A percentile compares a stretch with the other conserved stretches of the same genome.
Evolutionary conservation across 2,329 filamentous ascomycete species (phyloP).

Genomic region (Phyllosticta paracitricarpa): DNA sequence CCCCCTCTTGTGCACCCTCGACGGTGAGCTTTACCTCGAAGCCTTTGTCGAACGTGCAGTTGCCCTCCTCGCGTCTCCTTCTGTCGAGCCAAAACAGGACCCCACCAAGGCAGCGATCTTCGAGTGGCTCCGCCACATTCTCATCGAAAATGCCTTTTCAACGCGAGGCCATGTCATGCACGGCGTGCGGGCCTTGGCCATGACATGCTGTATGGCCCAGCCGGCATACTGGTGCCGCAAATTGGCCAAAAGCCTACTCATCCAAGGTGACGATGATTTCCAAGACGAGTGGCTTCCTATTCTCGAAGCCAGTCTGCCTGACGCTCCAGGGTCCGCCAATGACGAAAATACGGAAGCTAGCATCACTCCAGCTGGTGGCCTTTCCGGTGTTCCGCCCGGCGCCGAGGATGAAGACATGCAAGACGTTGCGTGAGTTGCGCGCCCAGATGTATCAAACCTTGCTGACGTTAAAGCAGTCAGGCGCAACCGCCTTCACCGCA

Average conservation of each 20-base stretch:
- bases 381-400: background rate
- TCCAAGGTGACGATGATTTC: slow-evolving; percentile 15
- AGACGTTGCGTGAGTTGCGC: slow-evolving; percentile 10
- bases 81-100: slow-evolving; percentile 8
- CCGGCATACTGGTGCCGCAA: slow-evolving; percentile 28
- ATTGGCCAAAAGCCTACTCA: slow-evolving; percentile 25
- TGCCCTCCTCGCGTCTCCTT: slow-evolving; percentile 19
- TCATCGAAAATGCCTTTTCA: slow-evolving; percentile 4
- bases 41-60: slow-evolving; percentile 32
- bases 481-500: slow-evolving; percentile 1
- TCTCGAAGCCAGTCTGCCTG: slow-evolving; percentile 21
- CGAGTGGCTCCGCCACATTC: slow-evolving; percentile 42
- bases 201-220: slow-evolving; percentile 20
- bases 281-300: slow-evolving; percentile 21
- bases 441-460: slow-evolving; percentile 3
- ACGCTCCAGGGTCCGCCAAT: background rate
- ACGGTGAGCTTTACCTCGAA: slow-evolving; percentile 15
- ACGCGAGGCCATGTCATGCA: slow-evolving; percentile 11
- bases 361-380: background rate
- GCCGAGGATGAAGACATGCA: slow-evolving; percentile 4
- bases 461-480: slow-evolving; percentile 8
- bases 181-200: slow-evolving; percentile 1
- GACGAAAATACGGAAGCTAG: background rate
- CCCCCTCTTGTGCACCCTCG: slow-evolving; percentile 27
- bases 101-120: slow-evolving; percentile 16